Percentiles rank a stretch among this genome's conserved stretches.
phyloP scores from a whole-genome alignment of 768 basidiomycete genomes.

The Gautieria morchelliformis region DNA sequence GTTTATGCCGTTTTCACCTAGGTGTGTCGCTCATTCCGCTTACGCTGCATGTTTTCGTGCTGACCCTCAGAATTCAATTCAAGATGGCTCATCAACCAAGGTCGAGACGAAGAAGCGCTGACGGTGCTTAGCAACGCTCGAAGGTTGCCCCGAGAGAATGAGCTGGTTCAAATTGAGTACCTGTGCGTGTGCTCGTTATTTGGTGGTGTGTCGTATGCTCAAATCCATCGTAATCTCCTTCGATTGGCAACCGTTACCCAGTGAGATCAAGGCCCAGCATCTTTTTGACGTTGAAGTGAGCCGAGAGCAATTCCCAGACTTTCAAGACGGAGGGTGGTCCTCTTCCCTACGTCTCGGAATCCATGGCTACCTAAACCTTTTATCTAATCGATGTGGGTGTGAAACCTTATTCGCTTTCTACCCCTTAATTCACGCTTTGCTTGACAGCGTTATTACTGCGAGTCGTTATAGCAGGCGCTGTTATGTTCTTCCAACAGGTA shows the following conservation, averaged over 20 bases:
- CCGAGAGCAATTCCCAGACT: slow-evolving; percentile 46
- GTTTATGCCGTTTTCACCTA: slow-evolving; percentile 75
- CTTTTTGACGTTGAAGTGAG: slow-evolving; percentile 63
- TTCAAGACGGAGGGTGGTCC: slow-evolving; percentile 47
- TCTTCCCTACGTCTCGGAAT: slow-evolving; percentile 57
- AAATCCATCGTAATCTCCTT: neutral
- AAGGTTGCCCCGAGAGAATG: slow-evolving; percentile 41
- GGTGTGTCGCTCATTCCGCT: slow-evolving; percentile 24
- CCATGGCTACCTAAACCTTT: slow-evolving; percentile 50
- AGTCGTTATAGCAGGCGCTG: slow-evolving; percentile 44
- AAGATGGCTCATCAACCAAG: slow-evolving; percentile 68
- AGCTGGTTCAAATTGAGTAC: slow-evolving; percentile 65
- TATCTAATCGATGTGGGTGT: slow-evolving; percentile 36
- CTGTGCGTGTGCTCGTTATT: slow-evolving; percentile 34
- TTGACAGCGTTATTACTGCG: slow-evolving; percentile 47
- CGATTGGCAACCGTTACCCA: slow-evolving; percentile 14
- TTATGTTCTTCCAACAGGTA: slow-evolving; percentile 81
- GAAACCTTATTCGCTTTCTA: neutral
- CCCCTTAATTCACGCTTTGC: neutral
- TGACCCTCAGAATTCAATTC: no score
- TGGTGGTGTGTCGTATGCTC: no score
- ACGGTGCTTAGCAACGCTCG: slow-evolving; percentile 53
- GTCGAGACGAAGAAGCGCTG: slow-evolving; percentile 67
- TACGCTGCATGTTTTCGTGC: neutral
- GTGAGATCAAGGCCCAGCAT: slow-evolving; percentile 66